phyloP scores from a whole-genome alignment of 768 basidiomycete species.

The Mrakia blollopis region DNA sequence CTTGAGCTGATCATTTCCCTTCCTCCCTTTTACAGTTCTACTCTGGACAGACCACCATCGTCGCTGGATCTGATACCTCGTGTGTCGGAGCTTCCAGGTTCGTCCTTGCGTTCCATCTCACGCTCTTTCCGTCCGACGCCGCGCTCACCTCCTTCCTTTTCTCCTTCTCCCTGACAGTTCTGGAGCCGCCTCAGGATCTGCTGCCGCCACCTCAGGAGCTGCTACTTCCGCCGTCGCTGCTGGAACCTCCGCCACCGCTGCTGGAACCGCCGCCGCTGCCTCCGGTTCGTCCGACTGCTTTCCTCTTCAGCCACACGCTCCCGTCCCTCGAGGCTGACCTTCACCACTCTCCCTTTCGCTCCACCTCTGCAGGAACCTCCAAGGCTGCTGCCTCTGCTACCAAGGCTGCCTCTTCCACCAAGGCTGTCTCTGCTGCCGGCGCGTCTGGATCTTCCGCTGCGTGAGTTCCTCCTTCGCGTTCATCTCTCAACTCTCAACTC shows the following conservation, averaged over 20 bases:
- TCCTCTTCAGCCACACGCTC: not conserved
- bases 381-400: constrained; percentile 22
- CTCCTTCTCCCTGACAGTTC: constrained; percentile 21
- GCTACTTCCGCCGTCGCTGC: not conserved
- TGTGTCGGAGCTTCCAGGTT: constrained; percentile 34
- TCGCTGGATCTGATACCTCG: constrained; percentile 36
- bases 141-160: not conserved
- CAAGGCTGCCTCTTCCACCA: constrained; percentile 1
- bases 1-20: not conserved
- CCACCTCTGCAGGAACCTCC: not conserved
- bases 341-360: not conserved
- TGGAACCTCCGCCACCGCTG: not conserved
- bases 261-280: not conserved
- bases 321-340: not conserved
- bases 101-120: not conserved
- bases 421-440: constrained; percentile 26
- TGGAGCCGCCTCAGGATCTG: constrained; percentile 31
- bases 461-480: not conserved
- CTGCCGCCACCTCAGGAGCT: constrained; percentile 10
- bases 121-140: not conserved
- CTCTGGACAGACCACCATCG: constrained; percentile 37
- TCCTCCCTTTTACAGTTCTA: constrained; percentile 28
- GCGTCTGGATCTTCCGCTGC: constrained; percentile 15
- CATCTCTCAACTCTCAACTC: not conserved
- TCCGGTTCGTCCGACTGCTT: not conserved